Evolutionary conservation across 1,139 yeast genomes (phyloP), one percentile per base, ranked within the genome.

Genomic region (Geotrichum klebahnii): DNA sequence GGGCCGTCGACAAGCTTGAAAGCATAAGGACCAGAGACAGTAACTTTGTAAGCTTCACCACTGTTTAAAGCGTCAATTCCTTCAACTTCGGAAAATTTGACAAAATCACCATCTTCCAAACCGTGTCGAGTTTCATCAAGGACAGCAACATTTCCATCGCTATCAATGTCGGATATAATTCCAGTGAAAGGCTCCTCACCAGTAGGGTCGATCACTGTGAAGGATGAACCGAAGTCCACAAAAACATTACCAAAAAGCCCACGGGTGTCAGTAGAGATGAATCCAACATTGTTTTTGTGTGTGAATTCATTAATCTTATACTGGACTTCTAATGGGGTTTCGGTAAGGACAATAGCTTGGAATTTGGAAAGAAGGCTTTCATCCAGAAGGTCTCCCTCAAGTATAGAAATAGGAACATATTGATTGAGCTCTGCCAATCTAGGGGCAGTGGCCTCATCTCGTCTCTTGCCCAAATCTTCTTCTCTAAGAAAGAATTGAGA

Each of bases 111-210:
- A 67, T 88, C 96, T 71, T 89, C 88, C 52, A 92, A 74, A 10
- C 96, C 96, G 65, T 92, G 99, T 67, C 97, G 82, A 55, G 80
- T 82, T 59, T 89, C 97, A 64, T 86, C 96, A 61, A 90, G 77
- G 76, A 87, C 87, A 23, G 97, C 85, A 31, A 92, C 96, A 3
- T 90, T 83, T 49, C 98, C 98, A 62, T 87, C 78, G n/a, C 74
- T 66, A 63, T 89, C 96, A 56, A 92, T 82, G 64, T 86, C 95
- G 1, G 95, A 84, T 3, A 89, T 87, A 55, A 86, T 85, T 38
- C 98, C 98, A 3, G 81, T 67, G 46, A 75, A 73, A 20, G 96
- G 96, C 68, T 92, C 97, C 70, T 92, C 97, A 46, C 98, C 99
- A 46, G 84, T 87, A 44, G 81, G 77, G 65, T 92, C 98, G 54